phyloP scores from a whole-genome alignment of 2,329 filamentous ascomycete genomes.

The Pseudodiploospora longispora region DNA sequence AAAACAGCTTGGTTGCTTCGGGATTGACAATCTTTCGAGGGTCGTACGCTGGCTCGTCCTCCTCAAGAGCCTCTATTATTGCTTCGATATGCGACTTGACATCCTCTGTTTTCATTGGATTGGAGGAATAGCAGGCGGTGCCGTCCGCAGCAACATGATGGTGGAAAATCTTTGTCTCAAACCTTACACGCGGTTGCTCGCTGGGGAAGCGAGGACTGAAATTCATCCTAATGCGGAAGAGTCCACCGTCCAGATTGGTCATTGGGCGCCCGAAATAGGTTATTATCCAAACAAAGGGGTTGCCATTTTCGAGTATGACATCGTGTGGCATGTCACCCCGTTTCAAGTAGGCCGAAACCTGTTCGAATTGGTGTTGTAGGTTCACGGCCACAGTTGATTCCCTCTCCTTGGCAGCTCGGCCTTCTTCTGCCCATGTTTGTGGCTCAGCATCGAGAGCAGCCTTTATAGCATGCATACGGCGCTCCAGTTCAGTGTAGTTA shows the following conservation, averaged over 20 bases:
- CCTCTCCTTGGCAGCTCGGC: conserved; percentile 51
- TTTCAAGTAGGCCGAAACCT: conserved; percentile 69
- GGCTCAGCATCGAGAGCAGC: conserved; percentile 65
- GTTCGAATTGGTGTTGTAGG: conserved; percentile 75
- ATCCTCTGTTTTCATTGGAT: conserved; percentile 57
- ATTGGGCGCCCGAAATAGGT: conserved; percentile 88
- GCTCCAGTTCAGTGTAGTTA: conserved; percentile 67
- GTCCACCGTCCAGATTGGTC: conserved; percentile 86
- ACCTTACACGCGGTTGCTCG: conserved; percentile 75
- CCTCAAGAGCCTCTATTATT: conserved; percentile 75
- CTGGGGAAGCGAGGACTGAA: conserved; percentile 82
- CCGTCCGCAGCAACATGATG: conserved; percentile 76
- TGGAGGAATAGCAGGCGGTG: conserved; percentile 72
- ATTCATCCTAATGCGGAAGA: conserved; percentile 72
- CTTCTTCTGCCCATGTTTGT: conserved; percentile 61
- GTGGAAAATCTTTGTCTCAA: conserved; percentile 79
- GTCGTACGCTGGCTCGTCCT: conserved; percentile 82
- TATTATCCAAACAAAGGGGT: conserved; percentile 82
- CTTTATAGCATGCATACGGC: conserved; percentile 61
- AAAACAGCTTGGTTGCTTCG: conserved; percentile 79
- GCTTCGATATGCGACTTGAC: conserved; percentile 76
- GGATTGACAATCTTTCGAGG: conserved; percentile 80
- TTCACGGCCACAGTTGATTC: conserved; percentile 74
- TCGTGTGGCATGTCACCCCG: conserved; percentile 63
- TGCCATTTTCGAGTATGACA: conserved; percentile 66